phyloP scores from a whole-genome alignment of 1,139 yeast species.

The Meyerozyma smithsonii region DNA sequence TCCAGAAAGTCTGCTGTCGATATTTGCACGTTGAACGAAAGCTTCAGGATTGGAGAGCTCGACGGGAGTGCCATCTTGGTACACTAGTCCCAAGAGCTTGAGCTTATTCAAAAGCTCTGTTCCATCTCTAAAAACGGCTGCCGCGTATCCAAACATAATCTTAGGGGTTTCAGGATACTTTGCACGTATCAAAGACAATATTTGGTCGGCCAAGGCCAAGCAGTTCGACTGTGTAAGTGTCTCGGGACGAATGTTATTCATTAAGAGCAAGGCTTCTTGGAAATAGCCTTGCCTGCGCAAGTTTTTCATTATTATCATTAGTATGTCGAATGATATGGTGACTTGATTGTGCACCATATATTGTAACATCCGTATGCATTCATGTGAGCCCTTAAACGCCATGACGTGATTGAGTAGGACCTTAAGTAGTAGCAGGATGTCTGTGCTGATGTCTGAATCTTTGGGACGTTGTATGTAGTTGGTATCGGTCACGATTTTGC shows the following conservation, averaged over 20 bases:
- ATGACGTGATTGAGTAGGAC: slow-evolving; percentile 30
- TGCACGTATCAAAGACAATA: slow-evolving; percentile 26
- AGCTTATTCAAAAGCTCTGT: slow-evolving; percentile 22
- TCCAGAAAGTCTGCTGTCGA: slow-evolving; percentile 26
- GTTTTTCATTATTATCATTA: slow-evolving; percentile 23
- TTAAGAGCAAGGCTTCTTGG: slow-evolving; percentile 33
- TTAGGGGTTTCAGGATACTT: slow-evolving; percentile 32
- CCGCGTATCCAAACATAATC: slow-evolving; percentile 34
- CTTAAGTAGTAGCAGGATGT: slow-evolving; percentile 25
- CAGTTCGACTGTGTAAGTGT: slow-evolving; percentile 17
- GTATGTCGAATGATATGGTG: slow-evolving; percentile 20
- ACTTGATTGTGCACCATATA: slow-evolving; percentile 30
- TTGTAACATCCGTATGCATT: slow-evolving; percentile 28
- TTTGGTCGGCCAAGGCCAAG: slow-evolving; percentile 22
- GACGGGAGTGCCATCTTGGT: slow-evolving; percentile 17
- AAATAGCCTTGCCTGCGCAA: slow-evolving; percentile 25
- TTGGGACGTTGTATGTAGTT: slow-evolving; percentile 8
- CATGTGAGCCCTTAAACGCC: slow-evolving; percentile 33
- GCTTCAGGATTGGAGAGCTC: slow-evolving; percentile 4
- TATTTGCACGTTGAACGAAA: slow-evolving; percentile 23
- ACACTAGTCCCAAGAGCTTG: slow-evolving; percentile 19
- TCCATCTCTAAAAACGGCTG: slow-evolving; percentile 23
- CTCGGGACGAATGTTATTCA: slow-evolving; percentile 28
- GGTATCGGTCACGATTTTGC: slow-evolving; percentile 8
- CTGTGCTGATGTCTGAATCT: slow-evolving; percentile 17